Conservation (phyloP, 495 filamentous ascomycete species). For the Neurospora sp. region DNA sequence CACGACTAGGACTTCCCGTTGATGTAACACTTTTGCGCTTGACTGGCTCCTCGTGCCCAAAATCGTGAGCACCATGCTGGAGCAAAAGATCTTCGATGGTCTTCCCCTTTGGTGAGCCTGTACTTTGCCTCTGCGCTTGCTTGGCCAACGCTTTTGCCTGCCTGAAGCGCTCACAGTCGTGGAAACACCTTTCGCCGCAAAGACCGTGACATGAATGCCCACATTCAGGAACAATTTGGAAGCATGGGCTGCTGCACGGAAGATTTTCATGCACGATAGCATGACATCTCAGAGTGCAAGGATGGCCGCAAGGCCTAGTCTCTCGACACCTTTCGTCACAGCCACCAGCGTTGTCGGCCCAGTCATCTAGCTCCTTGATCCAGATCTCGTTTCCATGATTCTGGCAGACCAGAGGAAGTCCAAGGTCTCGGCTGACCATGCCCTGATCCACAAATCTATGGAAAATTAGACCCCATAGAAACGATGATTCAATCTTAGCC, state of each 20-base stretch:
- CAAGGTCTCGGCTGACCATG: conserved; percentile 8
- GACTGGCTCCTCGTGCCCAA: background rate
- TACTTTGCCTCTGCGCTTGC: background rate
- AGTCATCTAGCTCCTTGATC: conserved; percentile 40
- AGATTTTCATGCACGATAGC: conserved; percentile 47
- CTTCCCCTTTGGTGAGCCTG: background rate
- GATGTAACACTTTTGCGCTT: background rate
- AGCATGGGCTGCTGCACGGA: conserved; percentile 57
- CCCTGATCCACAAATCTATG: conserved; percentile 22
- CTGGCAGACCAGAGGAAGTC: conserved; percentile 32
- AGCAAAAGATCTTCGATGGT: background rate
- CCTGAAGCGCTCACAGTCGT: conserved; percentile 15
- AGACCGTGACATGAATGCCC: conserved; percentile 44
- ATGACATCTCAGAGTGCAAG: conserved; percentile 36
- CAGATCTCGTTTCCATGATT: conserved; percentile 25
- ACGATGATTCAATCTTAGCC: conserved; percentile 23
- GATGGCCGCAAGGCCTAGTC: conserved; percentile 31
- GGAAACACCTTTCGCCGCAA: conserved; percentile 32
- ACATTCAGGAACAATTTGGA: conserved; percentile 42
- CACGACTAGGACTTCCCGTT: background rate
- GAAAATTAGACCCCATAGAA: conserved; percentile 30
- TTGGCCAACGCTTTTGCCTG: background rate
- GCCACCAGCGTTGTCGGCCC: conserved; percentile 47
- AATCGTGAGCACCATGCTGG: background rate
- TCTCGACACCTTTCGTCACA: conserved; percentile 44